Base-by-base conservation (phyloP, 1,284 basidiomycete species). In the Phellinidium pouzarii region DNA sequence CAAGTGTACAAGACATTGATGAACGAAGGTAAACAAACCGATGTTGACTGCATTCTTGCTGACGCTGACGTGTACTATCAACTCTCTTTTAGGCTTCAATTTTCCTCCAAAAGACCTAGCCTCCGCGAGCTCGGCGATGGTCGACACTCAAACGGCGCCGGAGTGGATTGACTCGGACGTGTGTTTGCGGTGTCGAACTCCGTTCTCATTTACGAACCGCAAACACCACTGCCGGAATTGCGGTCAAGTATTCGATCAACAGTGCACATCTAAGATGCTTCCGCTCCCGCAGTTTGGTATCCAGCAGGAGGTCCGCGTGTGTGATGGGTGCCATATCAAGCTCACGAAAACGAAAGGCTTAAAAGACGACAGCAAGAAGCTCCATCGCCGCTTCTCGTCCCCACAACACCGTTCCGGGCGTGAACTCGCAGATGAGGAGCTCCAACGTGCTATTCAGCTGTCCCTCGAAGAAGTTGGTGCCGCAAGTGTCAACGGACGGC, bases 191-290 rank as follows among this genome's bases (percentile, higher is more conserved):
- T 99, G 96, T 68, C 81, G 96, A 19, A 86, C 89, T 0, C 69
- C 89, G 0, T 99, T 99, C 71, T 85, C 87, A 1, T 95, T 97
- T 62, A 97, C 94, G 38, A 98, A 97, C 65, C 83, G 96, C 54
- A 98, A 98, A 66, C 96, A 99, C 65, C 96, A 99, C 66, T 99
- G 96, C 67, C 82, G 96, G 6, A 98, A 98, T 68, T 99, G 96
- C 68, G 96, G 96, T 7, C 85, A 90, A 63, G 92, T 99, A 17
- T 99, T 97, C 64, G 94, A 97, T 69, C 92, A 95, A 57, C 79
- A 84, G 50, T 99, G 96, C 68, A 94, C 93, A 0, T 85, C 87
- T 37, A 91, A 93, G 68, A 76, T 77, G 1, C 81, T 93, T 70
- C 71, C 92, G 0, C 74, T 99, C 11, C 94, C 96, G 1, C 91